A percentile compares a stretch with the other conserved stretches of the same genome.
Evolutionary conservation across 768 basidiomycete genomes (phyloP).

Genomic region (Termitomyces sp.): DNA sequence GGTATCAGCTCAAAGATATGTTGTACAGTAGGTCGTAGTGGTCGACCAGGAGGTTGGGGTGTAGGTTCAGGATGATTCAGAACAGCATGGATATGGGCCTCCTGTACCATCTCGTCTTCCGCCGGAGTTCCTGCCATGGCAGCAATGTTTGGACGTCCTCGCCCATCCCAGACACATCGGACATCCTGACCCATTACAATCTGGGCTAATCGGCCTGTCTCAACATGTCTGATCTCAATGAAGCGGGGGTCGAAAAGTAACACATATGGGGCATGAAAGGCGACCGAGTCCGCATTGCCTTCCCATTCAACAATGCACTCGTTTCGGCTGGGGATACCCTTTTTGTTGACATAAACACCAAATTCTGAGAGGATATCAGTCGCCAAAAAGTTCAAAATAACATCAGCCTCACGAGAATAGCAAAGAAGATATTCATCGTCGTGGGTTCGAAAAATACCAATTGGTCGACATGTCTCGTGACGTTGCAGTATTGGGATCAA

Average conservation of each 20-base stretch:
- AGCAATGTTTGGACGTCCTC: conserved; percentile 54
- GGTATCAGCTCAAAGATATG: conserved; percentile 80
- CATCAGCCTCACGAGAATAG: conserved; percentile 66
- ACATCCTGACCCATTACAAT: conserved; percentile 81
- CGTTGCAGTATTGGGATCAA: conserved; percentile 71
- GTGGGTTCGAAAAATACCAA: conserved; percentile 86
- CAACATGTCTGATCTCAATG: conserved; percentile 85
- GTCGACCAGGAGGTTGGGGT: conserved; percentile 32
- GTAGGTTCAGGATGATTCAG: conserved; percentile 59
- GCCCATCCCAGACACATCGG: conserved; percentile 89
- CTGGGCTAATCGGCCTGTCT: conserved; percentile 75
- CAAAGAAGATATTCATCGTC: conserved; percentile 89
- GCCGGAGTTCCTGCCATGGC: conserved; percentile 48
- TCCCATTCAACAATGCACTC: conserved; percentile 90
- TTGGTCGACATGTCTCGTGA: conserved; percentile 75
- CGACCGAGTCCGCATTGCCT: conserved; percentile 83
- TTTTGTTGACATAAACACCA: conserved; percentile 87
- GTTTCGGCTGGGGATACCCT: conserved; percentile 78
- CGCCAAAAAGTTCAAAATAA: background rate
- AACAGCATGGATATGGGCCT: conserved; percentile 83
- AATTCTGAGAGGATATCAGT: conserved; percentile 55
- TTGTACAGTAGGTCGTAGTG: conserved; percentile 51
- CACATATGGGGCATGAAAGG: conserved; percentile 86
- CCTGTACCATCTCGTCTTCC: conserved; percentile 62
- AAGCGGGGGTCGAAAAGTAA: conserved; percentile 86